phyloP scores from a whole-genome alignment of 805 yeast species.

The Pichia insulana region DNA sequence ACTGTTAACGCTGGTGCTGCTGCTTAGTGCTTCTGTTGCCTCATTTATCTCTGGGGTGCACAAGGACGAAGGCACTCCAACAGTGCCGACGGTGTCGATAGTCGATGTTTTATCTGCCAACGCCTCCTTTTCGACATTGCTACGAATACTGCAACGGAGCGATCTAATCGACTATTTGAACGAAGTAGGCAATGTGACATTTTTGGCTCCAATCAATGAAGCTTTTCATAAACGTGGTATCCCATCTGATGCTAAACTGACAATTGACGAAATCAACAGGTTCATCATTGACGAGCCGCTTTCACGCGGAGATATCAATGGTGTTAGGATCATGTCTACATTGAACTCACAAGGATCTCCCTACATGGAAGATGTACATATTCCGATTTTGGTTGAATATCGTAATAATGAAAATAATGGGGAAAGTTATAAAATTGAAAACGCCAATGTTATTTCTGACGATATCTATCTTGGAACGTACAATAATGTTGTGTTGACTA shows the following conservation, averaged over 20 bases:
- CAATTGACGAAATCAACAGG: constrained; percentile 17
- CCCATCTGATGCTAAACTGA: constrained; percentile 4
- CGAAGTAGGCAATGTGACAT: constrained; percentile 50
- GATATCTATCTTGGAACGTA: constrained; percentile 55
- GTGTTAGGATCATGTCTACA: constrained; percentile 22
- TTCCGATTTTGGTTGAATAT: constrained; percentile 29
- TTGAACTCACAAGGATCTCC: constrained; percentile 18
- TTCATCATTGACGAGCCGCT: constrained; percentile 30
- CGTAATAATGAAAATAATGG: constrained; percentile 19
- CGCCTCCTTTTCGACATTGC: constrained; percentile 57
- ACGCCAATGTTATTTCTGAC: constrained; percentile 43
- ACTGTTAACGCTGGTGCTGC: neutral
- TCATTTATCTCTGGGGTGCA: neutral
- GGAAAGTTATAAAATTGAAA: constrained; percentile 30
- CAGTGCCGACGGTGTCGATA: constrained; percentile 34
- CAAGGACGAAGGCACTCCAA: constrained; percentile 10
- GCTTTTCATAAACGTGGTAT: constrained; percentile 39
- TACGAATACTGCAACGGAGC: constrained; percentile 50
- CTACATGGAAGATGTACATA: constrained; percentile 9
- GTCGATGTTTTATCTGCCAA: constrained; percentile 63
- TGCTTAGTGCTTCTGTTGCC: neutral
- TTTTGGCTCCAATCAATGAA: constrained; percentile 75
- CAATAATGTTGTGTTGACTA: constrained; percentile 59
- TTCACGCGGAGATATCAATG: constrained; percentile 22
- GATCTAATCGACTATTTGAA: constrained; percentile 59